Evolutionary conservation across 179 eudicot species (phyloP).

Genomic region (Corrigiola litoralis): DNA sequence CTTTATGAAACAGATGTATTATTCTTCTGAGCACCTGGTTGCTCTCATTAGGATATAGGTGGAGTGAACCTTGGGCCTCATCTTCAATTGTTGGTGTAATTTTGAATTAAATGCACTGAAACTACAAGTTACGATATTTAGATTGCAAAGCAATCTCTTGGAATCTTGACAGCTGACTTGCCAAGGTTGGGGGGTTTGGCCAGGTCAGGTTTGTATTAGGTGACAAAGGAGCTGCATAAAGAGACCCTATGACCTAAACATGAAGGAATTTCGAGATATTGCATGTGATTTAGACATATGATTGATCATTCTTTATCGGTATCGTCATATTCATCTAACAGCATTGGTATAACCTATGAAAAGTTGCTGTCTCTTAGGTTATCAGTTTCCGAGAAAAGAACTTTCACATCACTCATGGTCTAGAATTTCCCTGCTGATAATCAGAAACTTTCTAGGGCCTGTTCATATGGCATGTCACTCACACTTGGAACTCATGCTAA

Average conservation of each 20-base stretch:
- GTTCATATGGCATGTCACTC: too few species aligned
- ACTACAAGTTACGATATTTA: too few species aligned
- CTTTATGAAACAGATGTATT: not conserved
- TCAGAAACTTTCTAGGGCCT: too few species aligned
- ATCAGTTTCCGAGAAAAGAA: not conserved
- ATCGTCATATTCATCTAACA: not conserved
- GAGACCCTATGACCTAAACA: not conserved
- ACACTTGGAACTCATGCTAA: too few species aligned
- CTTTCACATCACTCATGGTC: not conserved
- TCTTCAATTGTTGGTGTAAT: conserved; percentile 1
- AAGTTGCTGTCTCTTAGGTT: not conserved
- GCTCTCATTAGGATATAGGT: not conserved
- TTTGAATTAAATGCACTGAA: not conserved
- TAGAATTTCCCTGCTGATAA: too few species aligned
- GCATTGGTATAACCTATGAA: not conserved
- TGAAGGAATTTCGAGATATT: not conserved
- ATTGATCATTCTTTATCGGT: too few species aligned
- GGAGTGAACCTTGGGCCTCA: not conserved
- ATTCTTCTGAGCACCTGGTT: not conserved
- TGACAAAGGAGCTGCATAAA: too few species aligned
- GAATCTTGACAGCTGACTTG: too few species aligned
- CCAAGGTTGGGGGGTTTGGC: too few species aligned
- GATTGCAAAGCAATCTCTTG: not conserved
- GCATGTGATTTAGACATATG: not conserved
- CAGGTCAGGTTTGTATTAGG: too few species aligned